These are phyloP conservation scores for Neurospora hispaniola DNA, from an alignment of 495 filamentous ascomycete genomes.

Conservation along the genomic window DNA sequence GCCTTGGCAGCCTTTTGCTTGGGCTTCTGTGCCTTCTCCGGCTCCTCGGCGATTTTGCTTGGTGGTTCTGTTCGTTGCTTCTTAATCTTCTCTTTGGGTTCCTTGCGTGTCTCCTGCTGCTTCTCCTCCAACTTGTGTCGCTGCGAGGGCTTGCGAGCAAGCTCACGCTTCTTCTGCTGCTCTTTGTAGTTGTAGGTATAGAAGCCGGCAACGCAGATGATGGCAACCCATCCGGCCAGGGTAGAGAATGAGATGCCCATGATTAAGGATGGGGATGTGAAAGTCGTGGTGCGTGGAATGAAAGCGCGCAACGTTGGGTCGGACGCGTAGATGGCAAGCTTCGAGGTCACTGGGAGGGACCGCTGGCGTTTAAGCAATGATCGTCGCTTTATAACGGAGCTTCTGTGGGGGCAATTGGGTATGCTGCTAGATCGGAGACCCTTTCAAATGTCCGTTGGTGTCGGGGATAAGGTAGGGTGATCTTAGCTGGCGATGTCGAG, in stretches of 20 bases:
- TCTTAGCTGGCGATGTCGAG: not conserved
- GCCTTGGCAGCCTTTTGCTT: constrained; percentile 19
- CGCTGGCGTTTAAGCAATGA: not conserved
- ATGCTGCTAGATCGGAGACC: not conserved
- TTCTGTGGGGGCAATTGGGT: not conserved
- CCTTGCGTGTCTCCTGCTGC: constrained; percentile 25
- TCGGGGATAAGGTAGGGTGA: not conserved
- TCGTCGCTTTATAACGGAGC: not conserved
- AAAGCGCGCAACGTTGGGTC: not conserved
- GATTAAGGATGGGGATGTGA: constrained; percentile 3
- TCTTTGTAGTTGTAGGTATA: constrained; percentile 11
- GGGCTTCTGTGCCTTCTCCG: constrained; percentile 23
- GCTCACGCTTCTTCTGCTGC: constrained; percentile 7
- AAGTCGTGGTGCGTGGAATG: not conserved
- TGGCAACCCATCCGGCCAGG: constrained; percentile 45
- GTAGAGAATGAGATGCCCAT: constrained; percentile 37
- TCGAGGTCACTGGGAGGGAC: constrained; percentile 1
- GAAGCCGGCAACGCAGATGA: constrained; percentile 39
- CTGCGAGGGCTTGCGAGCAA: constrained; percentile 8
- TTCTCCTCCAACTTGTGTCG: constrained; percentile 25
- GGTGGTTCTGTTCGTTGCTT: constrained; percentile 17
- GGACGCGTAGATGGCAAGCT: not conserved
- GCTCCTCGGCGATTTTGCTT: constrained; percentile 15
- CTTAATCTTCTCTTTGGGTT: constrained; percentile 25
- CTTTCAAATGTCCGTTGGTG: not conserved